Conservation (phyloP, 768 basidiomycete species). For the Pleurotus giganteus region DNA sequence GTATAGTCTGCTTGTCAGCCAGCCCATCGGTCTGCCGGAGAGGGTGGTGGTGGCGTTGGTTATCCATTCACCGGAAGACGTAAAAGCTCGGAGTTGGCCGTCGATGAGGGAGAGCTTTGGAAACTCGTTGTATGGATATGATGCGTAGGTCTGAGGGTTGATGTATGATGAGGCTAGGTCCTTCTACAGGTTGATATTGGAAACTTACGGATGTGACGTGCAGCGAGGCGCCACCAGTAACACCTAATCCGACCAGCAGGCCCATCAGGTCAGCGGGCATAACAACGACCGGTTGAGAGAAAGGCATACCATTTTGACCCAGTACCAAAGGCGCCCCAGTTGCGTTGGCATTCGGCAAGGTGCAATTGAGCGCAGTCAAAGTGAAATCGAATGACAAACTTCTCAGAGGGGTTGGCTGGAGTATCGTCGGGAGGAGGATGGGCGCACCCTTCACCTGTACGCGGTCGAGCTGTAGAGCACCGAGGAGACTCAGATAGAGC, state of each 20-base stretch:
- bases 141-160: slow-evolving; percentile 39
- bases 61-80: slow-evolving; percentile 28
- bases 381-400: slow-evolving; percentile 39
- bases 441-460: background rate
- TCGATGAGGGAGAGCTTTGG: slow-evolving; percentile 37
- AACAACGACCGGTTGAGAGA: background rate
- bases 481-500: background rate
- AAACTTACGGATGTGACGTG: slow-evolving; percentile 43
- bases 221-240: slow-evolving; percentile 34
- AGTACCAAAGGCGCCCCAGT: slow-evolving; percentile 48
- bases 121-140: slow-evolving; percentile 50
- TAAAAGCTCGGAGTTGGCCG: slow-evolving; percentile 36
- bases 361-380: slow-evolving; percentile 41
- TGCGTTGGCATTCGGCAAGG: slow-evolving; percentile 37
- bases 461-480: background rate
- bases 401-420: background rate
- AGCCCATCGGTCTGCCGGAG: slow-evolving; percentile 30
- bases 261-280: background rate
- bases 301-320: slow-evolving; percentile 32
- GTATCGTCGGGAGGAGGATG: background rate
- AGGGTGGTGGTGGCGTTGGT: slow-evolving; percentile 36
- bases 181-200: background rate
- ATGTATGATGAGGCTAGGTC: background rate
- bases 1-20: slow-evolving; percentile 34
- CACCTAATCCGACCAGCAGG: slow-evolving; percentile 23